Percentiles rank a stretch among this genome's conserved stretches.
Conservation (phyloP, 2,329 filamentous ascomycete genomes). For the Sporothrix inflata region DNA sequence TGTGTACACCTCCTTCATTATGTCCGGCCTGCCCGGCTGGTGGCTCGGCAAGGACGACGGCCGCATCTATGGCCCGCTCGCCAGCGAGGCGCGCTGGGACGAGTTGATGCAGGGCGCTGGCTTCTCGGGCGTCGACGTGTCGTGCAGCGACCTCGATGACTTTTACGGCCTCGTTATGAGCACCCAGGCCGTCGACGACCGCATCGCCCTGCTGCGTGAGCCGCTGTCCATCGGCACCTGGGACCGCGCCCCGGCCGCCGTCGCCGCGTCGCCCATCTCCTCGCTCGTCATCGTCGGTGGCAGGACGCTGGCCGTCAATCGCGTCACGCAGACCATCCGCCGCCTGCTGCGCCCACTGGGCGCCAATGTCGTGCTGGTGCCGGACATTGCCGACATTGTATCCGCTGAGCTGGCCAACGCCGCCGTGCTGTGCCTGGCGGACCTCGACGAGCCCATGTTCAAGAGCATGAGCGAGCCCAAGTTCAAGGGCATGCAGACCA, state of each 20-base stretch:
- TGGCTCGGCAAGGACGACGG: conserved; percentile 33
- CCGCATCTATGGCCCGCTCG: conserved; percentile 28
- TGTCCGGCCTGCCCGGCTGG: conserved; percentile 34
- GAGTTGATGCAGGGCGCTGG: conserved; percentile 33
- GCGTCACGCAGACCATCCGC: conserved; percentile 23
- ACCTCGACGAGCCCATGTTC: conserved; percentile 39
- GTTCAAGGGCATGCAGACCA: conserved; percentile 34
- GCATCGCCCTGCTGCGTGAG: conserved; percentile 33
- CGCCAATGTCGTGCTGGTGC: not conserved
- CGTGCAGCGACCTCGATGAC: conserved; percentile 30
- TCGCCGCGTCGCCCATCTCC: not conserved
- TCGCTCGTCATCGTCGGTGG: conserved; percentile 36
- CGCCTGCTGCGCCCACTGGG: conserved; percentile 28
- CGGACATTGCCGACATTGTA: conserved; percentile 18
- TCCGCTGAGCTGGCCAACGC: conserved; percentile 9
- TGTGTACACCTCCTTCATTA: conserved; percentile 27
- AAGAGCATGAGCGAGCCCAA: conserved; percentile 32
- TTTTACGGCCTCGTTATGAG: conserved; percentile 33
- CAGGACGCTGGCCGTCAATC: conserved; percentile 12
- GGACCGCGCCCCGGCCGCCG: not conserved
- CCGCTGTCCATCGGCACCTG: conserved; percentile 30
- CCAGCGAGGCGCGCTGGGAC: conserved; percentile 35
- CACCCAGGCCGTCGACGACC: conserved; percentile 37
- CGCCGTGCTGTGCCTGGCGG: conserved; percentile 35
- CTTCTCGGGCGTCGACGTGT: conserved; percentile 37